These are phyloP conservation scores for Ascochyta koolunga DNA, from an alignment of 2,329 filamentous ascomycete species.

Conservation along the genomic window DNA sequence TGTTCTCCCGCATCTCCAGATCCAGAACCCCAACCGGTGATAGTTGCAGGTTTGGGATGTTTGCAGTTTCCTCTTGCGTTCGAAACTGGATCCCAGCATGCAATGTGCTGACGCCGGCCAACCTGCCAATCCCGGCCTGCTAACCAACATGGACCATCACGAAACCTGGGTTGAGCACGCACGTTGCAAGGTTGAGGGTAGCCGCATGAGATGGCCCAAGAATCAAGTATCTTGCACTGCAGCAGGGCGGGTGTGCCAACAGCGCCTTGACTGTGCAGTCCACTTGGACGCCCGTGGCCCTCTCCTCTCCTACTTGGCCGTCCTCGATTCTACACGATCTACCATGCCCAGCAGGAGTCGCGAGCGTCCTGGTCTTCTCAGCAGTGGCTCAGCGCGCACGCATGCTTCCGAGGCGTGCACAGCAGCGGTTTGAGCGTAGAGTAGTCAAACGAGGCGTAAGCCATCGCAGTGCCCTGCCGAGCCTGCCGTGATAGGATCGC, in stretches of 20 bases:
- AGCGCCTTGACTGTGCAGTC: background rate
- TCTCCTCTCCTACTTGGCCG: background rate
- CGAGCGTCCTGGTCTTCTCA: background rate
- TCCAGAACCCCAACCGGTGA: conserved; percentile 15
- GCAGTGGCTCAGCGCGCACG: conserved; percentile 13
- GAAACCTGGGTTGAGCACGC: conserved; percentile 4
- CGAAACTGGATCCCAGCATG: conserved; percentile 6
- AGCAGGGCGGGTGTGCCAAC: conserved; percentile 1
- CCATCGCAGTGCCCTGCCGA: conserved; percentile 27
- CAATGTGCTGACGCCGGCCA: conserved; percentile 10
- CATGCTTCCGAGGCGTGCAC: conserved; percentile 1
- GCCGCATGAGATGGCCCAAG: conserved; percentile 6
- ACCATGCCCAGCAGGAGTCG: too few relatives aligned
- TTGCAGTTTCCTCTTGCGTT: background rate
- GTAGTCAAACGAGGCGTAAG: too few relatives aligned
- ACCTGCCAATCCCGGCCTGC: conserved; percentile 15
- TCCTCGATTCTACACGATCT: too few relatives aligned
- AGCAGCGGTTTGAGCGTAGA: too few relatives aligned
- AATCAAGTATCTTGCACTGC: conserved; percentile 3
- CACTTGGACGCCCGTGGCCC: conserved; percentile 4
- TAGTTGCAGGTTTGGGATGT: conserved; percentile 9
- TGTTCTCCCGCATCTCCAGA: conserved; percentile 18
- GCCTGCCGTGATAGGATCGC: conserved; percentile 32
- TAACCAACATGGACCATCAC: conserved; percentile 2
- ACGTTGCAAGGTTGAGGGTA: conserved; percentile 1